Evolutionary conservation across 2,329 filamentous ascomycete species (phyloP).

Genomic region (Ceratocystis variospora): DNA sequence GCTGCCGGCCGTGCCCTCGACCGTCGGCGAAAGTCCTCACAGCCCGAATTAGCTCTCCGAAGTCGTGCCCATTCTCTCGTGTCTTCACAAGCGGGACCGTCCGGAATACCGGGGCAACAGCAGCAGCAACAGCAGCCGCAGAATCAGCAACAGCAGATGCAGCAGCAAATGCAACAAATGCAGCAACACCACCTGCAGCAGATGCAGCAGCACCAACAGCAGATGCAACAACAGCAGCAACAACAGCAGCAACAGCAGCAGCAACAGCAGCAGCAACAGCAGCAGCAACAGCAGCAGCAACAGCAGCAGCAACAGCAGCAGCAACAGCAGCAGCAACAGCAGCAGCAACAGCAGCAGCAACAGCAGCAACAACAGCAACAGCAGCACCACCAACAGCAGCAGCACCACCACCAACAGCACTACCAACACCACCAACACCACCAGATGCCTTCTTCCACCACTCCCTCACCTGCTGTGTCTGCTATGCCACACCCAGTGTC

Average conservation of each 20-base stretch:
- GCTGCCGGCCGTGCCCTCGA: constrained; percentile 44
- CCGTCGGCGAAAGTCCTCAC: constrained; percentile 37
- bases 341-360: constrained; percentile 30
- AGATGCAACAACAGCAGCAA: neutral
- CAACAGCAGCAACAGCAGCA: neutral
- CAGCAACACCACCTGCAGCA: constrained; percentile 30
- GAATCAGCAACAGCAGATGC: constrained; percentile 14
- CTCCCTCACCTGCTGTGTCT: constrained; percentile 24
- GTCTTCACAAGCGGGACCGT: constrained; percentile 23
- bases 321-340: constrained; percentile 29
- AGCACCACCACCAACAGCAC: constrained; percentile 18
- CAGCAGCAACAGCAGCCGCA: constrained; percentile 21
- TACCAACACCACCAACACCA: constrained; percentile 35
- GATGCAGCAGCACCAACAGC: constrained; percentile 28
- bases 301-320: neutral
- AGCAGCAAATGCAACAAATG: constrained; percentile 28
- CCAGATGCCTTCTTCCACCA: constrained; percentile 35
- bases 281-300: constrained; percentile 30
- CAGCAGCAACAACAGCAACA: neutral
- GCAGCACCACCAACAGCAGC: neutral
- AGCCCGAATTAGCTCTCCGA: constrained; percentile 40
- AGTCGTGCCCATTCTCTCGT: constrained; percentile 37
- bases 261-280: constrained; percentile 29
- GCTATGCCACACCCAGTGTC: constrained; percentile 21
- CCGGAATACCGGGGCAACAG: constrained; percentile 33